A percentile compares a stretch with the other conserved stretches of the same genome.
Conservation (phyloP, 140 eudicot species). For the Anethum foeniculum region DNA sequence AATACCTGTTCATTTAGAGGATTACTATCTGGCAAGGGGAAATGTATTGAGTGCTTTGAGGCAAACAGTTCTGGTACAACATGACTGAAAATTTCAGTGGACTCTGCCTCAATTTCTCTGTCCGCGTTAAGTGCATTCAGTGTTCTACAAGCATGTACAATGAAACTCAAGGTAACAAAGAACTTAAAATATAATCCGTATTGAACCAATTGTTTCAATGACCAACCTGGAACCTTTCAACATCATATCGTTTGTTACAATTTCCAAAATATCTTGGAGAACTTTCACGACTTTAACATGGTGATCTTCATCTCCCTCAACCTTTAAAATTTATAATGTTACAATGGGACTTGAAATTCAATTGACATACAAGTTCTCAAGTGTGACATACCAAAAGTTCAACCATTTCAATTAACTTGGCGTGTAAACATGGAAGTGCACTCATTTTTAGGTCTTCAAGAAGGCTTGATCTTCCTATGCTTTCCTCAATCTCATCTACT, state of each 20-base stretch:
- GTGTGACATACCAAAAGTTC: slow-evolving; percentile 59
- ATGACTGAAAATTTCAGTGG: slow-evolving; percentile 29
- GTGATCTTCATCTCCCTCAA: slow-evolving; percentile 61
- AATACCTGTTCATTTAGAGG: slow-evolving; percentile 61
- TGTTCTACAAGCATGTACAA: slow-evolving; percentile 39
- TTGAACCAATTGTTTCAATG: background rate
- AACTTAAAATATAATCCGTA: background rate
- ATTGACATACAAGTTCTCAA: slow-evolving; percentile 8
- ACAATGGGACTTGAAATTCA: slow-evolving; percentile 4
- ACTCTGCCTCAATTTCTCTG: slow-evolving; percentile 35
- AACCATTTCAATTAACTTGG: slow-evolving; percentile 65
- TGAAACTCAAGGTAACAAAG: background rate
- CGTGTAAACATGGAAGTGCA: slow-evolving; percentile 50
- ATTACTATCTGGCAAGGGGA: slow-evolving; percentile 69
- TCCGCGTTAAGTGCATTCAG: slow-evolving; percentile 43
- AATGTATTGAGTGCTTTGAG: slow-evolving; percentile 76
- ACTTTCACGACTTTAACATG: slow-evolving; percentile 59
- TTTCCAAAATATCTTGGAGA: slow-evolving; percentile 81
- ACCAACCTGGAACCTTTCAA: slow-evolving; percentile 72
- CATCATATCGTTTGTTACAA: slow-evolving; percentile 75
- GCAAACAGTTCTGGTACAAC: slow-evolving; percentile 74
- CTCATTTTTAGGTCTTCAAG: slow-evolving; percentile 52
- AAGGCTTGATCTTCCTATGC: slow-evolving; percentile 49
- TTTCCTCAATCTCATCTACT: slow-evolving; percentile 74
- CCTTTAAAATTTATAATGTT: slow-evolving; percentile 22